Percentiles rank a stretch among this genome's conserved stretches.
Conservation (phyloP, 2,329 filamentous ascomycete species). For the Epichloe scottii region DNA sequence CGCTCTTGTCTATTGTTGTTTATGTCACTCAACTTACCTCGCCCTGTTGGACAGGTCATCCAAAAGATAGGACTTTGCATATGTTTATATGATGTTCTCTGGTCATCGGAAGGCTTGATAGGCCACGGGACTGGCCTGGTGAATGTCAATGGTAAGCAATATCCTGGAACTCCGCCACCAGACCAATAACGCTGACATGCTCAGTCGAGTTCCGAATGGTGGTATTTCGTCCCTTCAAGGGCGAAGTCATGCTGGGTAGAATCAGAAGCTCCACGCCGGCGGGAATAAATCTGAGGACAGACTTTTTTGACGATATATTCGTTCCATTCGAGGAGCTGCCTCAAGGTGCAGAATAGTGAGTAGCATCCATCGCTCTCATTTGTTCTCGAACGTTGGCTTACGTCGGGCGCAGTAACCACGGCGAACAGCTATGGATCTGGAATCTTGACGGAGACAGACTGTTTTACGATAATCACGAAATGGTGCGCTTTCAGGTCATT, state of each 20-base stretch:
- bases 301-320: conserved; percentile 91
- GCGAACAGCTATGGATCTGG: conserved; percentile 78
- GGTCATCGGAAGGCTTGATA: conserved; percentile 84
- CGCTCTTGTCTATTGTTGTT: background rate
- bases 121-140: conserved; percentile 85
- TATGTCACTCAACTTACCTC: background rate
- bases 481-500: conserved; percentile 74
- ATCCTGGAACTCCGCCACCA: background rate
- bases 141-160: conserved; percentile 69
- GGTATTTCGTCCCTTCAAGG: conserved; percentile 92
- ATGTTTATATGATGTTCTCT: conserved; percentile 81
- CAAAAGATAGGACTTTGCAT: conserved; percentile 91
- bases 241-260: conserved; percentile 75
- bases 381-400: background rate
- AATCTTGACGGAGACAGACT: conserved; percentile 59
- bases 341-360: conserved; percentile 64
- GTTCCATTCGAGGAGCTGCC: conserved; percentile 65
- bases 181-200: background rate
- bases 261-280: conserved; percentile 63
- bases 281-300: conserved; percentile 67
- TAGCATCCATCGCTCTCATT: background rate
- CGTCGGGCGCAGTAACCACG: conserved; percentile 44
- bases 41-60: conserved; percentile 46
- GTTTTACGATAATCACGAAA: conserved; percentile 83
- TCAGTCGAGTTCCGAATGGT: conserved; percentile 84